phyloP scores from a whole-genome alignment of 495 filamentous ascomycete genomes.

The Bombardia bombarda region DNA sequence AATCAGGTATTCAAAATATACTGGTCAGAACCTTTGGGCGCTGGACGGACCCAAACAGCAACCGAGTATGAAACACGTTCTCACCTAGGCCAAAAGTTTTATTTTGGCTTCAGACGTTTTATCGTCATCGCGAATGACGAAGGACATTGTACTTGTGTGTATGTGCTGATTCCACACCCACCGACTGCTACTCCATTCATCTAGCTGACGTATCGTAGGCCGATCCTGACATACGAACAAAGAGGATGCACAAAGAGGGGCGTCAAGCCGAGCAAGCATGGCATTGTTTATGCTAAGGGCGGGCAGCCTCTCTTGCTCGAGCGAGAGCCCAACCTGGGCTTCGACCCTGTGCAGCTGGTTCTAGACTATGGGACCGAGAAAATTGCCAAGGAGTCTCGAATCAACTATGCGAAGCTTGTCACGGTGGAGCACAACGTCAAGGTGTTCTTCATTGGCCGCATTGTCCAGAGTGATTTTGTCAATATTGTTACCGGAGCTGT shows the following conservation, averaged over 20 bases:
- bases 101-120: conserved; percentile 36
- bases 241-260: conserved; percentile 37
- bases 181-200: background rate
- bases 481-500: conserved; percentile 31
- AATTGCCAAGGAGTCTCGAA: conserved; percentile 35
- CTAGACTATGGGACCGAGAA: conserved; percentile 27
- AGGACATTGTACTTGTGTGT: conserved; percentile 44
- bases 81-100: conserved; percentile 26
- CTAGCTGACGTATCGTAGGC: conserved; percentile 21
- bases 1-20: conserved; percentile 41
- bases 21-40: conserved; percentile 38
- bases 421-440: conserved; percentile 44
- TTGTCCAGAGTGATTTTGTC: conserved; percentile 22
- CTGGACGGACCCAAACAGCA: conserved; percentile 11
- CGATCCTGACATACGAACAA: conserved; percentile 39
- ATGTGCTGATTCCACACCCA: conserved; percentile 8
- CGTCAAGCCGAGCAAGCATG: conserved; percentile 38
- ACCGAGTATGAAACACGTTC: conserved; percentile 19
- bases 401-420: conserved; percentile 37
- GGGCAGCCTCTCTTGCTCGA: conserved; percentile 20
- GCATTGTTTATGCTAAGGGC: conserved; percentile 30
- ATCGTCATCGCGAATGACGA: conserved; percentile 40
- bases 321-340: conserved; percentile 34
- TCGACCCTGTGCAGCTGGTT: conserved; percentile 26
- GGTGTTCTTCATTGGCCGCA: conserved; percentile 35